A percentile compares a stretch with the other conserved stretches of the same genome.
Conservation (phyloP, 139 green algal species). For the Coelastrella sp. region DNA sequence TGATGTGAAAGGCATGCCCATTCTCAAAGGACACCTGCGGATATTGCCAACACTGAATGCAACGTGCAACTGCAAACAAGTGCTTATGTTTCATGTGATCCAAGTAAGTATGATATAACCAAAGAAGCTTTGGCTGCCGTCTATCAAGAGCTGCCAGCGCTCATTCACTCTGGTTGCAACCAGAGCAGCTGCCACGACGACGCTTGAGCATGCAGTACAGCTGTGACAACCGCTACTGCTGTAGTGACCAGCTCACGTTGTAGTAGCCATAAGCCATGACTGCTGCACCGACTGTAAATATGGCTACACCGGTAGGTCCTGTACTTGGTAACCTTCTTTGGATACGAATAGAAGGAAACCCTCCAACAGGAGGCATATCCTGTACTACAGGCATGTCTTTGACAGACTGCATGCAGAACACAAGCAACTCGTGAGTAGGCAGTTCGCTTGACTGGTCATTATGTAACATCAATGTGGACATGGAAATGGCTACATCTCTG, state of each 20-base stretch:
- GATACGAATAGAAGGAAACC: slow-evolving; percentile 91
- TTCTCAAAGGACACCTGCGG: too few relatives aligned
- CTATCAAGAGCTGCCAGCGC: too few relatives aligned
- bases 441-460: too few relatives aligned
- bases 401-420: slow-evolving; percentile 73
- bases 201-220: not conserved
- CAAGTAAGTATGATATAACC: too few relatives aligned
- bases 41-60: too few relatives aligned
- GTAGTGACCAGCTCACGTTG: slow-evolving; percentile 38
- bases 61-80: too few relatives aligned
- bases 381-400: slow-evolving; percentile 92
- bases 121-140: too few relatives aligned
- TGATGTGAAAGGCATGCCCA: not conserved
- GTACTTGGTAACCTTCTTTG: slow-evolving; percentile 87
- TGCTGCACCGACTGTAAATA: slow-evolving; percentile 82
- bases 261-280: slow-evolving; percentile 95
- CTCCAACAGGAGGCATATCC: slow-evolving; percentile 90
- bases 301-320: slow-evolving; percentile 84
- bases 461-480: not conserved
- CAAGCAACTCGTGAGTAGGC: too few relatives aligned
- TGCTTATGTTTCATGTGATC: too few relatives aligned
- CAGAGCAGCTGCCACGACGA: too few relatives aligned
- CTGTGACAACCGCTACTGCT: too few relatives aligned
- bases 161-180: not conserved
- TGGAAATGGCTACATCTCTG: too few relatives aligned